Evolutionary conservation across 2,329 filamentous ascomycete genomes (phyloP), one percentile per base, ranked within the genome.

Genomic region (Sordariomycetes sp.): DNA sequence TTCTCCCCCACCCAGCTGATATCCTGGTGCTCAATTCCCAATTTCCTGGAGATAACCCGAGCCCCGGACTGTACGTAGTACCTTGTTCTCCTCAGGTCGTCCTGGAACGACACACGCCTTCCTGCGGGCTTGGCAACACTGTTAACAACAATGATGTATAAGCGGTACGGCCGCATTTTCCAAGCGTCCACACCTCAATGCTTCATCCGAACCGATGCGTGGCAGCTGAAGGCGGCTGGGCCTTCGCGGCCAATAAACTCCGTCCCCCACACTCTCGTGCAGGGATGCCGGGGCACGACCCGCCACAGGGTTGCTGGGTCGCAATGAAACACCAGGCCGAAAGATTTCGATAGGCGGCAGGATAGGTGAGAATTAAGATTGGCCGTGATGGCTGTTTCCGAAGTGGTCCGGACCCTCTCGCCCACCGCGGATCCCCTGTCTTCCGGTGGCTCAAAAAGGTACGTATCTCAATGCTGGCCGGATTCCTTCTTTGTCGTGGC

Each of bases 331-430:
- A 24, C 28, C 24, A 56, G 54, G 37, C 37, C 25, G 34, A 57
- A 25, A 52, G 46, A 57, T 57, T 57, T 46, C 48, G 55, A 57
- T 57, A 57, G 55, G 55, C 43, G 55, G 55, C 43, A 57, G n/a
- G 43, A 50, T 25, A 48, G 43, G 43, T 57, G 40, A 52, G 32
- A 52, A 57, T 57, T 56, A 57, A 57, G 55, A 57, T 57, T 57
- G 55, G 25, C 34, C 37, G 40, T 50, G 20, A 52, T 51, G 48
- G 43, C 12, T 25, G 48, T 22, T 48, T 57, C 28, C 55, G 28
- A 48, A 22, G 43, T 20, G 18, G 43, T 10, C 20, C 43, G 20
- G 43, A n/a, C 18, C 43, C 16, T n/a, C 43, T n/a, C 14, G 37
- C 4, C 37, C 10, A 46, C 54, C 25, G 35, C 24, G 16, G 37